Percentiles rank a stretch among this genome's conserved stretches.
phyloP scores from a whole-genome alignment of 495 filamentous ascomycete genomes.

The Trichoderma virens region DNA sequence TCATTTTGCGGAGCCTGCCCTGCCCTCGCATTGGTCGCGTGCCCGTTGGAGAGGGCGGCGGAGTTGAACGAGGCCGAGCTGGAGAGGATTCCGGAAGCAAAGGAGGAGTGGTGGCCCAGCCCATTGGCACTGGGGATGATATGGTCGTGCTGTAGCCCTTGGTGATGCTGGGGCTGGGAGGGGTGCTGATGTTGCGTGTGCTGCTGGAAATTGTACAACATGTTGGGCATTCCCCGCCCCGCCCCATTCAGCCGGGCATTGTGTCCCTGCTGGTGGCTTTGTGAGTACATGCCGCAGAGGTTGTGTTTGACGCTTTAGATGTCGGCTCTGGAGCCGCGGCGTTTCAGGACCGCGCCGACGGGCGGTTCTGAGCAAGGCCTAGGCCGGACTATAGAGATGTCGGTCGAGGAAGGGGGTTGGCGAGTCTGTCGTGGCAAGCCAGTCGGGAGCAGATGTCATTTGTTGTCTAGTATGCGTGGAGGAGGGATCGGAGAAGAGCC shows the following conservation, averaged over 20 bases:
- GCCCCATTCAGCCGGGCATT: constrained; percentile 60
- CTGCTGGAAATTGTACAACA: constrained; percentile 66
- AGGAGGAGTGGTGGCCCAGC: constrained; percentile 69
- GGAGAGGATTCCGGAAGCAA: constrained; percentile 65
- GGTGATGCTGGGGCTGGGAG: constrained; percentile 67
- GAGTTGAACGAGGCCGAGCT: constrained; percentile 70
- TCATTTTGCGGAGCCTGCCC: constrained; percentile 53
- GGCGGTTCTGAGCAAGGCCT: not conserved
- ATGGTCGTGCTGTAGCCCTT: constrained; percentile 65
- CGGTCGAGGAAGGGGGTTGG: not conserved
- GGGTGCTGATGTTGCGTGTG: constrained; percentile 55
- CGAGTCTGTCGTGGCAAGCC: not conserved
- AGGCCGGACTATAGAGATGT: not conserved
- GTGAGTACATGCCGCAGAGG: constrained; percentile 62
- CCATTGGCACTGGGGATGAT: constrained; percentile 48
- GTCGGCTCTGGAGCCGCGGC: constrained; percentile 4
- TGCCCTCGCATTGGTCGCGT: constrained; percentile 37
- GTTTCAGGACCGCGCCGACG: not conserved
- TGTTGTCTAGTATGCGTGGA: not conserved
- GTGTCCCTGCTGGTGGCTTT: constrained; percentile 71
- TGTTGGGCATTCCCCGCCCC: constrained; percentile 36
- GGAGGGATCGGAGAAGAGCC: not conserved
- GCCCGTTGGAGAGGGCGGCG: constrained; percentile 67
- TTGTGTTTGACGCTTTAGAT: not conserved
- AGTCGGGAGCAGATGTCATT: constrained; percentile 4